Evolutionary conservation across 176 grass and related monocot genomes (phyloP), one percentile per base, ranked within the genome.

Genomic region (Echinochloa phyllopogon): DNA sequence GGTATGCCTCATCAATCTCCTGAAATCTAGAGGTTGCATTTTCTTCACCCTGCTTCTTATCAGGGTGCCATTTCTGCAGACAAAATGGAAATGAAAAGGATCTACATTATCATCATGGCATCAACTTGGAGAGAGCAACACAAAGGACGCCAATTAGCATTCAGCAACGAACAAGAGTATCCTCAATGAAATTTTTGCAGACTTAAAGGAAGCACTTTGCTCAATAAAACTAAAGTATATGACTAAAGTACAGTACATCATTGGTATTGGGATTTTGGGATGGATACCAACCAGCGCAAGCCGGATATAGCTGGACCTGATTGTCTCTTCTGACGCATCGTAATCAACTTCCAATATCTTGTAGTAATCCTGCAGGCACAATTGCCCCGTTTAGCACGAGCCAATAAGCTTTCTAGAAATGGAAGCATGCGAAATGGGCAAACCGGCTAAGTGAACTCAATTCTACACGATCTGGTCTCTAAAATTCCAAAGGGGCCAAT

Each of bases 1-100:
- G 90, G 81, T 99, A 99, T 72, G 96, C 96, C 84, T 99, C 96
- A 29, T 91, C 96, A 71, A 96, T 96, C 33, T 99, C 96, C 89
- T 99, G 96, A 84, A 99, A 99, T 92, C 66, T 96, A 40, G 91
- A 99, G 14, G 94, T 99, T 76, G 96, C 82, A 90, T 53, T 81
- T 68, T 96, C 90, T 87, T 96, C 93, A 7, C 74, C 74, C 41
- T 92, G 91, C 79, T 96, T 99, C 88, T 99, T 99, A 88, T 99
- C 96, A 77, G 96, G 96, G 86, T 99, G 96, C 96, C 96, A 99
- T 94, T 96, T 94, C 96, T 99, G 42, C 71, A 83, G 16, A 33
- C 15, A 70, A 79, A 69, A 27, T 40, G 51, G 65, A 78, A 61
- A 64, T 3, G 29, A 39, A 59, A 50, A 6, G 10, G 47, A 80